Evolutionary conservation across 495 filamentous ascomycete species (phyloP), one percentile per base, ranked within the genome.

Genomic region (Oidiodendron maius): DNA sequence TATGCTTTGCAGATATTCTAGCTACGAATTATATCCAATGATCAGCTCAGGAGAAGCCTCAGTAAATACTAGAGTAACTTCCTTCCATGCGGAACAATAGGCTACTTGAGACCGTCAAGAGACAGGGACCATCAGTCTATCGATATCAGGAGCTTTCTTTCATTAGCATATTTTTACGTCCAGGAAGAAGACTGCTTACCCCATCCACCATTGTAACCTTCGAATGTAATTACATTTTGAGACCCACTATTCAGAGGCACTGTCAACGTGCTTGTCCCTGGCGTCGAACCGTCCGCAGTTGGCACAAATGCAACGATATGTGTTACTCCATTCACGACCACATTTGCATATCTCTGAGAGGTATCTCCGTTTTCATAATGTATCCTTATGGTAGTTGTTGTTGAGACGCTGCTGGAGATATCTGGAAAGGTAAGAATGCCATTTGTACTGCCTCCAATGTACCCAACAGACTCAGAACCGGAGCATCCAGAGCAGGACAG

Each of bases 281-380:
- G 52, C 25, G 57, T 63, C 3, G 58, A 56, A 12, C 66, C 66
- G 8, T 59, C 61, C 4, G 44, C 52, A 1, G 70, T 66, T 0
- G 70, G 68, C 46, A 77, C 39, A 44, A 79, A 79, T 3, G 76
- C 76, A 8, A 78, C 32, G 35, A 70, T 72, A 56, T 69, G 48
- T 13, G 56, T 56, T 1, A 67, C 74, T 1, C 76, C 73, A 59
- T 80, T 81, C n/a, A 82, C 79, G n/a, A 62, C 57, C 15, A 81
- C 69, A 37, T 69, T 69, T 0, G 74, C 75, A 57, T 72, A 75
- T 30, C 76, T 58, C 53, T 77, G 64, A 4, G 53, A 59, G 20
- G 61, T 71, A 44, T 82, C 76, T 0, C 68, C 74, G 56, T 80
- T 83, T 9, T 67, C 48, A 47, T 72, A 76, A 41, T 70, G 66